Evolutionary conservation across 176 grass and related monocot species (phyloP).

Genomic region (Raddia distichophylla): DNA sequence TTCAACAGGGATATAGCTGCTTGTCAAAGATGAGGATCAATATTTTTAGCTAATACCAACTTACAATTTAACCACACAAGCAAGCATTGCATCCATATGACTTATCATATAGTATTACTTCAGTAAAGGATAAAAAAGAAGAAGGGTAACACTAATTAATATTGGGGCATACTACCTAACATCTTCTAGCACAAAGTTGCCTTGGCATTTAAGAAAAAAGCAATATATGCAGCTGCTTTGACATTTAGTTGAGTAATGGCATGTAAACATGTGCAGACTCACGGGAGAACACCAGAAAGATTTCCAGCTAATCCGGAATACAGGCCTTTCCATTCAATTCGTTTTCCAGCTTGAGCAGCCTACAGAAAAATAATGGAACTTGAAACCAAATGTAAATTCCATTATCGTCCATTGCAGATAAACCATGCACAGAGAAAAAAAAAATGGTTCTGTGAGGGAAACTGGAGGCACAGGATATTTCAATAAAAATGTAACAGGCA

Average conservation of each 20-base stretch:
- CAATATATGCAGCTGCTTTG: background rate
- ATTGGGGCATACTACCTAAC: background rate
- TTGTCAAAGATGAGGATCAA: background rate
- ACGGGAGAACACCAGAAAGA: slow-evolving; percentile 83
- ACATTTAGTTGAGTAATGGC: background rate
- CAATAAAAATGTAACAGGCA: background rate
- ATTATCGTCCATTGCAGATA: background rate
- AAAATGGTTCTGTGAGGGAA: background rate
- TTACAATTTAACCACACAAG: background rate
- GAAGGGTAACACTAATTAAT: background rate
- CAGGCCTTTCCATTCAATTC: slow-evolving; percentile 81
- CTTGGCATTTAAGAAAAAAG: background rate
- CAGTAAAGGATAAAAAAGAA: background rate
- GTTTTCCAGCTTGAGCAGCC: slow-evolving; percentile 76
- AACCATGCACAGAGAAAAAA: background rate
- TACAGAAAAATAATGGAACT: background rate
- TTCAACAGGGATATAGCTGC: background rate
- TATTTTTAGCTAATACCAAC: background rate
- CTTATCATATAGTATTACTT: background rate
- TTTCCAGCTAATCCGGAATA: slow-evolving; percentile 94
- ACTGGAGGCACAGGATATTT: background rate
- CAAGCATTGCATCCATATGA: background rate
- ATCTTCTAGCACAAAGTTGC: slow-evolving; percentile 3
- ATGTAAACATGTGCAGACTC: slow-evolving; percentile 42
- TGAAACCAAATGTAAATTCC: background rate